These are phyloP conservation scores for Vinca minor DNA, from an alignment of 257 asterid species.

Conservation along the genomic window DNA sequence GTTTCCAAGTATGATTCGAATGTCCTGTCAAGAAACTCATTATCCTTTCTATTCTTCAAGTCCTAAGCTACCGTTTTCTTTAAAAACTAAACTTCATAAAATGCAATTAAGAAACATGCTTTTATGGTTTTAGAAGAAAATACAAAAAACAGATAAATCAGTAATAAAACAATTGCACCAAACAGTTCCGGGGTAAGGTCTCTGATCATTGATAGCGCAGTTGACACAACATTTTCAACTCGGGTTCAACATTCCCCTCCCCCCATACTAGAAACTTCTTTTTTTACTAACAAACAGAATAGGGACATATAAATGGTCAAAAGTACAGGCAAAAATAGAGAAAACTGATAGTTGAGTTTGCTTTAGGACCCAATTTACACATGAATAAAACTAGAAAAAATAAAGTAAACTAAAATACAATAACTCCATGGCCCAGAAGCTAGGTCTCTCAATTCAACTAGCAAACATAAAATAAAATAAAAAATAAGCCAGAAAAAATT, in stretches of 20 bases:
- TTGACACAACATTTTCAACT: too few species aligned
- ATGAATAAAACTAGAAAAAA: background rate
- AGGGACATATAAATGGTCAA: background rate
- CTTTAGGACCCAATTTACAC: background rate
- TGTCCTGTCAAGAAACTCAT: slow-evolving; percentile 43
- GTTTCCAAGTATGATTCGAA: slow-evolving; percentile 29
- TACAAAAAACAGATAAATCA: background rate
- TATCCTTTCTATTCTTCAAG: slow-evolving; percentile 20
- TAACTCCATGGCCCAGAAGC: background rate
- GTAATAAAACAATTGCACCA: background rate
- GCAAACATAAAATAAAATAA: too few species aligned
- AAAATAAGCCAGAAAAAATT: background rate
- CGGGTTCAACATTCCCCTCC: too few species aligned
- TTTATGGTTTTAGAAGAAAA: background rate
- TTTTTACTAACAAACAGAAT: background rate
- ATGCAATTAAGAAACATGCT: background rate
- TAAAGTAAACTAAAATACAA: background rate
- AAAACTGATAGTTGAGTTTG: background rate
- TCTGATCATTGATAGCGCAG: background rate
- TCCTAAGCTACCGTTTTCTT: background rate
- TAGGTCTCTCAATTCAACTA: background rate
- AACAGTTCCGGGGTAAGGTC: background rate
- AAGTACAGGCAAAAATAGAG: background rate
- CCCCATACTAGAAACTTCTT: too few species aligned
- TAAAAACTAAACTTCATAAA: background rate